phyloP scores from a whole-genome alignment of 192 early-diverging fungal genomes.

The Spizellomyces punctatus region DNA sequence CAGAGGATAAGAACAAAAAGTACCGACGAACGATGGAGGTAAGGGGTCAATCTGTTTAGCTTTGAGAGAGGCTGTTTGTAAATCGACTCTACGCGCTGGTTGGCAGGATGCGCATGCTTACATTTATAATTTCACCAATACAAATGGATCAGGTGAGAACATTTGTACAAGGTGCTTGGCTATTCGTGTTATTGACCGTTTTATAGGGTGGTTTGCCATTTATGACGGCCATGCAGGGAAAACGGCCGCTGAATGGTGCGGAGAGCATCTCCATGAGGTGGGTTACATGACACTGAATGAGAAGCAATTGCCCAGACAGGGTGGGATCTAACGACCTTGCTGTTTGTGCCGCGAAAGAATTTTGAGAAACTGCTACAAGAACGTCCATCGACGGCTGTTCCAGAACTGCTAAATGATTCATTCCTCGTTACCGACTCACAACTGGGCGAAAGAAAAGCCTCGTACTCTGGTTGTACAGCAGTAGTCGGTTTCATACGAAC shows the following conservation, averaged over 20 bases:
- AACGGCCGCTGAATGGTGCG: slow-evolving; percentile 95
- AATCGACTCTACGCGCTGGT: too few relatives aligned
- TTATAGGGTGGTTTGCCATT: slow-evolving; percentile 82
- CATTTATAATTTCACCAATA: slow-evolving; percentile 79
- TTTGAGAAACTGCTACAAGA: slow-evolving; percentile 66
- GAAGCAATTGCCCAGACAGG: not conserved
- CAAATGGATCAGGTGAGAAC: slow-evolving; percentile 67
- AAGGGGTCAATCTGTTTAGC: not conserved
- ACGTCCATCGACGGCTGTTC: slow-evolving; percentile 60
- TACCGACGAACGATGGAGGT: slow-evolving; percentile 95
- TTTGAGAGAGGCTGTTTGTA: slow-evolving; percentile 2
- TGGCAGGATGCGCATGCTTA: slow-evolving; percentile 82
- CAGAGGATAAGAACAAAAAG: slow-evolving; percentile 86
- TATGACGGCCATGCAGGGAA: slow-evolving; percentile 98
- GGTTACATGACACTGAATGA: not conserved
- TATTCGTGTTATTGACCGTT: slow-evolving; percentile 2
- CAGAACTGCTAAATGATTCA: slow-evolving; percentile 78
- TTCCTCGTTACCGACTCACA: slow-evolving; percentile 84
- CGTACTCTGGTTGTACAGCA: slow-evolving; percentile 90
- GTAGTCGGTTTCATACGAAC: slow-evolving; percentile 74
- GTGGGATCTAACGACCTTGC: not conserved
- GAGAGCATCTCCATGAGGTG: slow-evolving; percentile 81
- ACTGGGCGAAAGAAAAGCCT: slow-evolving; percentile 74
- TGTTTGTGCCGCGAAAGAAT: slow-evolving; percentile 43
- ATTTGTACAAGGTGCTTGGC: not conserved